Evolutionary conservation across 2,329 filamentous ascomycete species (phyloP), one percentile per base, ranked within the genome.

Genomic region (Penicillium sp.): DNA sequence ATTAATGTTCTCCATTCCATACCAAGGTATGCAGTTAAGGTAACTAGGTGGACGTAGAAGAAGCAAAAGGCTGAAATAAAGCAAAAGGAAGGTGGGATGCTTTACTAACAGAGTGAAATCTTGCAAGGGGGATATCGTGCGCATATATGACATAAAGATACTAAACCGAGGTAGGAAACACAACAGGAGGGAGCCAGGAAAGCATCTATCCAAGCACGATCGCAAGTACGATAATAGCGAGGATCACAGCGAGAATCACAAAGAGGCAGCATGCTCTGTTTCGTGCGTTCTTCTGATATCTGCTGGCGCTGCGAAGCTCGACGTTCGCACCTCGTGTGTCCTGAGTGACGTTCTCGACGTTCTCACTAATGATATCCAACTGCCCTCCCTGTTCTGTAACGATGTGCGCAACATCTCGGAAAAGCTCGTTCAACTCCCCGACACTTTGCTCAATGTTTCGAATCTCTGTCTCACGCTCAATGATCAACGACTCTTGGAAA

Each of bases 361-460:
- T 97, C 64, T 91, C 88, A 58, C 86, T 87, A 66, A 99, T 96
- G 16, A 90, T 90, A 68, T 93, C 89, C 29, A 99, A 80, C 74
- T 90, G 86, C 65, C 91, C 90, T 47, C 94, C 94, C 77, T 99
- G 94, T 76, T 97, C 93, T 57, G 86, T 86, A 47, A 99, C 92
- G 73, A 99, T 97, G 73, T 96, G 92, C 44, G 93, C 94, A n/a
- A 99, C 92, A 78, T 99, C 93, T 59, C 92, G 84, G 81, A 99
- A 99, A 42, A 99, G 83, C 69, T 97, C 94, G 67, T 99, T 99
- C 59, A 99, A 79, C 68, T 99, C 94, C 52, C 90, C 90, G 6
- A 99, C 94, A 52, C 90, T 92, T 74, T 97, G 92, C 77, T 97
- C 94, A 67, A 99, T 99, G 71, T 96, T 95, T 58, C 92, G 88